Base-by-base conservation (phyloP, 2,329 filamentous ascomycete genomes). In the Apiospora aurea region DNA sequence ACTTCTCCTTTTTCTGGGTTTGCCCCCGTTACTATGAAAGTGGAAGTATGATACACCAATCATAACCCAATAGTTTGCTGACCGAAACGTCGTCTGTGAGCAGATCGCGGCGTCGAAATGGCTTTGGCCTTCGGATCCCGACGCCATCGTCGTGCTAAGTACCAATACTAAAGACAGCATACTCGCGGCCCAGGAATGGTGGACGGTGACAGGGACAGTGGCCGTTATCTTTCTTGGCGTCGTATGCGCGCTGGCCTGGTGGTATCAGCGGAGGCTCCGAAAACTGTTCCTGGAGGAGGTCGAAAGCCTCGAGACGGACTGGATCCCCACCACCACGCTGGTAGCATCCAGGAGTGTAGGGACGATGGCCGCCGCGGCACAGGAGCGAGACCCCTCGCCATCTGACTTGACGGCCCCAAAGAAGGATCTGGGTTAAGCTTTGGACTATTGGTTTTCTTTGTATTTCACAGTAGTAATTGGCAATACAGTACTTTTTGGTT, bases 261-360 rank as follows among this genome's bases (percentile, higher is more conserved):
- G 79, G 79, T 79, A 81, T 51, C 79, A 80, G 70, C 74, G 78
- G 8, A 73, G 78, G n/a, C 71, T 80, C 57, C 73, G 78, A n/a
- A 78, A 77, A 41, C 69, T 78, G 11, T 80, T 80, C 70, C 72
- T 74, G 7, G 77, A 77, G 8, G 77, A 80, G 70, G 79, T 79
- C 13, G 75, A 80, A 10, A 77, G 76, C 38, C 43, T 79, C 41
- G 73, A 75, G 38, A 74, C 74, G 51, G 47, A 26, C 49, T 57
- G 68, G 68, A 13, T 41, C 4, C 11, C 34, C 29, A 67, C 24
- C 41, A 29, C 41, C 6, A 29, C 41, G 5, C 10, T 64, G 34
- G 18, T 11, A 11, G 16, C 29, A 10, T 61, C 53, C 10, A 38
- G 53, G 26, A n/a, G 53, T 38, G 53, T 38, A 13, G 57, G 8